These are phyloP conservation scores for Dicorynia guianensis DNA, from an alignment of 306 rosid genomes.

Conservation along the genomic window DNA sequence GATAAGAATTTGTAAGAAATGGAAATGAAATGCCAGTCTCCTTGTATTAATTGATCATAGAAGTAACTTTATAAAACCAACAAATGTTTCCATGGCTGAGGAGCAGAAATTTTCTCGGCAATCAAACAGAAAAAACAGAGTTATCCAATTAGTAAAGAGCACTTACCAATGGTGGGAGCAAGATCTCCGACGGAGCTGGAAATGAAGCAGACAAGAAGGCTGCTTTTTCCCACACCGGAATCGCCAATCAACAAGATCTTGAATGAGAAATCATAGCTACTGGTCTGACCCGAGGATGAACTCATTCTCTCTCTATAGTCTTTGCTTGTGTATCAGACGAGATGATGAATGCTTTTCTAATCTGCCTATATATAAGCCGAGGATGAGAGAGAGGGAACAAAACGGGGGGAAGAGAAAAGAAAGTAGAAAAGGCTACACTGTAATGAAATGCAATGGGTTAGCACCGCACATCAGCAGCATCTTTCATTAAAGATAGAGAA, in stretches of 20 bases:
- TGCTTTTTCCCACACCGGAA: slow-evolving; percentile 96
- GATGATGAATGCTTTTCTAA: slow-evolving; percentile 47
- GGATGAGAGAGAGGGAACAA: slow-evolving; percentile 10
- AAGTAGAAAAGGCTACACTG: slow-evolving; percentile 13
- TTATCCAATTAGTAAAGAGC: neutral
- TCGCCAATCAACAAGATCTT: slow-evolving; percentile 98
- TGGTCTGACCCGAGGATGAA: slow-evolving; percentile 83
- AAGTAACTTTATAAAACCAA: neutral
- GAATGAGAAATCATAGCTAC: slow-evolving; percentile 86
- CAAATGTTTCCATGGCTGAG: neutral
- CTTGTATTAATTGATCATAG: neutral
- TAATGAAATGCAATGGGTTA: slow-evolving; percentile 47
- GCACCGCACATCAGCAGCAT: slow-evolving; percentile 29
- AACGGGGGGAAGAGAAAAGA: slow-evolving; percentile 18
- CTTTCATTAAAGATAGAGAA: slow-evolving; percentile 11
- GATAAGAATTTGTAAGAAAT: slow-evolving; percentile 1
- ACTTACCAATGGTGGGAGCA: slow-evolving; percentile 88
- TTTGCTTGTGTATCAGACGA: slow-evolving; percentile 20
- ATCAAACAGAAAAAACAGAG: slow-evolving; percentile 26
- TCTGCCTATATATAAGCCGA: slow-evolving; percentile 16
- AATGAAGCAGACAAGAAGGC: slow-evolving; percentile 89
- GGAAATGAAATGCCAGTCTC: neutral
- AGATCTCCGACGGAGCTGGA: slow-evolving; percentile 63
- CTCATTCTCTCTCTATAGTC: slow-evolving; percentile 58
- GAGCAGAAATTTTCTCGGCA: slow-evolving; percentile 16